A percentile compares a stretch with the other conserved stretches of the same genome.
phyloP scores from a whole-genome alignment of 805 yeast genomes.

The Metschnikowia shivogae region DNA sequence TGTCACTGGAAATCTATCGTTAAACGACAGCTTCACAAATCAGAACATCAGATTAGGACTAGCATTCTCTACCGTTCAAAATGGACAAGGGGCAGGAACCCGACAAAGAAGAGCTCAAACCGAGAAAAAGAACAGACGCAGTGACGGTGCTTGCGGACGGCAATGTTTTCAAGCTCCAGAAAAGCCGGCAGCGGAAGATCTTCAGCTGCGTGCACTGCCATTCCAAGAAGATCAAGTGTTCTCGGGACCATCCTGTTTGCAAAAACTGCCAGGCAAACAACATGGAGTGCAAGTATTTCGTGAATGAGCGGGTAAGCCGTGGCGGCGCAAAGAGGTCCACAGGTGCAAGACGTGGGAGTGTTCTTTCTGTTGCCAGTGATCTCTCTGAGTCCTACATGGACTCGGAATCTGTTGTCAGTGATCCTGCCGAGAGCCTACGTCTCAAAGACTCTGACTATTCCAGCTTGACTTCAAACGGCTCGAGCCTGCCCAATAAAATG shows the following conservation, averaged over 20 bases:
- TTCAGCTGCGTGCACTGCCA: slow-evolving; percentile 57
- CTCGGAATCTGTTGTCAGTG: slow-evolving; percentile 2
- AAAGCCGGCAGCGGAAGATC: slow-evolving; percentile 56
- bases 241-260: slow-evolving; percentile 56
- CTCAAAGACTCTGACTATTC: slow-evolving; percentile 1
- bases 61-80: background rate
- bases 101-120: background rate
- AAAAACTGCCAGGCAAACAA: slow-evolving; percentile 47
- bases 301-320: slow-evolving; percentile 52
- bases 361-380: slow-evolving; percentile 1
- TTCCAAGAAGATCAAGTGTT: slow-evolving; percentile 59
- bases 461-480: background rate
- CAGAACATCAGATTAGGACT: no score
- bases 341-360: background rate
- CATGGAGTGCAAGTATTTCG: slow-evolving; percentile 50
- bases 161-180: slow-evolving; percentile 56
- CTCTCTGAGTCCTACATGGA: slow-evolving; percentile 1
- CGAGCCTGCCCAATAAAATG: slow-evolving; percentile 2
- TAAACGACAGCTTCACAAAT: no score
- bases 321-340: slow-evolving; percentile 25
- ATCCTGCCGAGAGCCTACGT: background rate
- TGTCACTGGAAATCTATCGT: no score
- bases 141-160: slow-evolving; percentile 42
- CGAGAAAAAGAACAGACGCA: slow-evolving; percentile 5
- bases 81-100: background rate